Evolutionary conservation across 768 basidiomycete genomes (phyloP).

Genomic region (Mrakia blollopis): DNA sequence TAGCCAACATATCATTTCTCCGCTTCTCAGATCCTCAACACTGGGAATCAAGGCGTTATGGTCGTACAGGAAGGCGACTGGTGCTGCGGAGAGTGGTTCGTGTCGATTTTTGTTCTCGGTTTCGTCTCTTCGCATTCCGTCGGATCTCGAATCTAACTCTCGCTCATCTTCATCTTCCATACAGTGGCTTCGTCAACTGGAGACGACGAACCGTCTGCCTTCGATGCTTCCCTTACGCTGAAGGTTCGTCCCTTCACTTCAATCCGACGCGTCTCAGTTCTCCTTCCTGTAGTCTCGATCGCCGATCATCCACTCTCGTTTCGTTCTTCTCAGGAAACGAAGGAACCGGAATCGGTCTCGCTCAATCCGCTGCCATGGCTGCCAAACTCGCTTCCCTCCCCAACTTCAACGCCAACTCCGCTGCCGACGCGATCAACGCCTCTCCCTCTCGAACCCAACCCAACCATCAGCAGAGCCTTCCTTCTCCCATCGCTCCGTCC

Average conservation of each 20-base stretch:
- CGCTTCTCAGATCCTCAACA: conserved; percentile 21
- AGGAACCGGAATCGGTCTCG: conserved; percentile 12
- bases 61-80: conserved; percentile 20
- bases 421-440: not conserved
- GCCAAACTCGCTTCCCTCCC: conserved; percentile 18
- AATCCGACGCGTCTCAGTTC: not conserved
- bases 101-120: not conserved
- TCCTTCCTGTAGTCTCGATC: not conserved
- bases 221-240: conserved; percentile 22
- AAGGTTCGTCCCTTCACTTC: not conserved
- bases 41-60: conserved; percentile 20
- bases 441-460: not conserved
- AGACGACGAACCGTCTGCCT: conserved; percentile 19
- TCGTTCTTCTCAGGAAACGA: conserved; percentile 8
- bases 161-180: not conserved
- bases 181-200: conserved; percentile 29
- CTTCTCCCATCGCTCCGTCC: not conserved
- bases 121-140: not conserved
- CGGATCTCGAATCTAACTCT: not conserved
- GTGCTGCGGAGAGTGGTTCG: conserved; percentile 15
- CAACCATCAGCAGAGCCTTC: not conserved
- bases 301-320: not conserved
- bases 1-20: not conserved
- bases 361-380: conserved; percentile 17
- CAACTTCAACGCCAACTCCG: not conserved